A percentile compares a stretch with the other conserved stretches of the same genome.
These are phyloP conservation scores for Emergomyces orientalis DNA, from an alignment of 2,329 filamentous ascomycete species.

Conservation along the genomic window DNA sequence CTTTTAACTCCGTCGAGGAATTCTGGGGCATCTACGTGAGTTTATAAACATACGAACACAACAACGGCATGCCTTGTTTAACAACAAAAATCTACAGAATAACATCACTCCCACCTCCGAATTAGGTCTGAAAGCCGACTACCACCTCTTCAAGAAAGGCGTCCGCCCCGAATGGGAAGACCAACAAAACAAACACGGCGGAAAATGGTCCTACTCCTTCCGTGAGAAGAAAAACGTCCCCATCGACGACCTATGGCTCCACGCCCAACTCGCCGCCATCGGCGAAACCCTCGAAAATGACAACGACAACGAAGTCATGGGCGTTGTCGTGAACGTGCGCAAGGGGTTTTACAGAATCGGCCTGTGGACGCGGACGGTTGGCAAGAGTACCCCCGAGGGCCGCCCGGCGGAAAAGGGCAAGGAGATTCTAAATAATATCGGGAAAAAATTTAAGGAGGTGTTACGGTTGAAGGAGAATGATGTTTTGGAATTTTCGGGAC, in stretches of 20 bases:
- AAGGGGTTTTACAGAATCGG: conserved; percentile 97
- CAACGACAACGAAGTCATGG: conserved; percentile 93
- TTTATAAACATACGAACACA: too few species aligned
- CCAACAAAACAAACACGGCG: conserved; percentile 95
- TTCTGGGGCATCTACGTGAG: conserved; percentile 99
- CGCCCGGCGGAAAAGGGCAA: conserved; percentile 72
- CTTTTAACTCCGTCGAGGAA: conserved; percentile 96
- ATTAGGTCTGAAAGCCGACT: conserved; percentile 94
- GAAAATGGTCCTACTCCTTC: conserved; percentile 98
- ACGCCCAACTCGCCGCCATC: conserved; percentile 92
- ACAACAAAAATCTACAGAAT: conserved; percentile 53
- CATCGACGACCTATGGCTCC: conserved; percentile 92
- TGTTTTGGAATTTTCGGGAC: conserved; percentile 86
- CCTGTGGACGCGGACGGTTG: conserved; percentile 91
- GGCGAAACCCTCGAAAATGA: conserved; percentile 96
- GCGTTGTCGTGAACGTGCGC: conserved; percentile 96
- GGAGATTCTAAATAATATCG: conserved; percentile 75
- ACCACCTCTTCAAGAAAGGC: conserved; percentile 97
- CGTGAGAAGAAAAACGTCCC: conserved; percentile 81
- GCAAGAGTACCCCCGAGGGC: conserved; percentile 68
- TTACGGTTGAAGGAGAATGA: conserved; percentile 69
- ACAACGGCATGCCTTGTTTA: too few species aligned
- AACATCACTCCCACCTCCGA: conserved; percentile 96
- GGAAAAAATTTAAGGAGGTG: conserved; percentile 84
- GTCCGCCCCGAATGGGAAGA: conserved; percentile 99